These are phyloP conservation scores for Mycena maculata DNA, from an alignment of 768 basidiomycete species.

Conservation along the genomic window DNA sequence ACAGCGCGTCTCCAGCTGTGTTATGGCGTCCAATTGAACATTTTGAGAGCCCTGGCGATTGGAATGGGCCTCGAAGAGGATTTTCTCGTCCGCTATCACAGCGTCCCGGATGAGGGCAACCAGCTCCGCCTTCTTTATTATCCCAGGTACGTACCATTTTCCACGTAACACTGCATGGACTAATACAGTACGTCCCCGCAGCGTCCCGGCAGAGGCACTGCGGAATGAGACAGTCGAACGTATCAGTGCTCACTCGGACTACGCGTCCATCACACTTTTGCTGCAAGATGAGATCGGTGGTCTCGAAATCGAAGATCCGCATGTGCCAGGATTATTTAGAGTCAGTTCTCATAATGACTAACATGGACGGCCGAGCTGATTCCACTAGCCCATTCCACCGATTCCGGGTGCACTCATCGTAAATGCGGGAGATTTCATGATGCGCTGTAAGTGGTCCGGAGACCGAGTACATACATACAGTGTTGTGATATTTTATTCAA, in stretches of 20 bases:
- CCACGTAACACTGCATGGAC: not conserved
- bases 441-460: conserved; percentile 52
- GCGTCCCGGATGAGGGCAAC: conserved; percentile 55
- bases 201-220: conserved; percentile 48
- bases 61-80: conserved; percentile 57
- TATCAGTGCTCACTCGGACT: conserved; percentile 67
- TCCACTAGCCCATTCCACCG: conserved; percentile 51
- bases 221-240: conserved; percentile 52
- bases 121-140: conserved; percentile 70
- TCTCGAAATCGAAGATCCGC: conserved; percentile 69
- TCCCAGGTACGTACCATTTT: conserved; percentile 47
- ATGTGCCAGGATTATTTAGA: conserved; percentile 54
- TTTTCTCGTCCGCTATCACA: conserved; percentile 58
- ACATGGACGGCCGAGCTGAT: not conserved
- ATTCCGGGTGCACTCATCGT: conserved; percentile 62
- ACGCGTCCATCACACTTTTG: conserved; percentile 66
- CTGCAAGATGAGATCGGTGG: conserved; percentile 73
- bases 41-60: conserved; percentile 62
- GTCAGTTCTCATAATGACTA: conserved; percentile 37
- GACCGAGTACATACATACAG: not conserved
- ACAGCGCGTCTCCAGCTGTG: conserved; percentile 46
- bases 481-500: conserved; percentile 26
- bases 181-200: conserved; percentile 21
- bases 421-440: conserved; percentile 64
- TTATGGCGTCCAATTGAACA: conserved; percentile 53